Evolutionary conservation across 2,329 filamentous ascomycete species (phyloP), one percentile per base, ranked within the genome.

Genomic region (Neofusicoccum laricinum): DNA sequence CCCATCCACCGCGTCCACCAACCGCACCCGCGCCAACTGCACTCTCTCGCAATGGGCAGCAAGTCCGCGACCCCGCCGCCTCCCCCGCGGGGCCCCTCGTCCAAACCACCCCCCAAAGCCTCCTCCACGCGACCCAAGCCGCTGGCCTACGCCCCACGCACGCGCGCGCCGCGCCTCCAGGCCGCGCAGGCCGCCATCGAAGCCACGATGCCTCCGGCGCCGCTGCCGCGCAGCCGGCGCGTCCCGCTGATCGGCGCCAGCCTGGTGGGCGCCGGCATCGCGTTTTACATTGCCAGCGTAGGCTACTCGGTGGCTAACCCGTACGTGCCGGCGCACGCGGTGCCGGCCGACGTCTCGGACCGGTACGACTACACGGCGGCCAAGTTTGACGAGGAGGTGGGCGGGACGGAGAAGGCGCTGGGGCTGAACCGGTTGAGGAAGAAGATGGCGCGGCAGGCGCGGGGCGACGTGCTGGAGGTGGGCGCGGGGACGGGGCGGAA

Each of bases 401-500:
- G 77, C 62, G 69, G 75, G 17, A 77, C 77, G 5, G 81, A 84
- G 67, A 73, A 68, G 65, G 66, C 81, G 40, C 76, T 78, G 66
- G 73, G 80, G 21, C 69, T 83, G 61, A 78, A 72, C 30, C 69
- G 68, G 49, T 72, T 75, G 58, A 76, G 81, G 57, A 76, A 76
- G 66, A 70, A 75, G 66, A 71, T 84, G 30, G 75, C 76, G 2
- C 66, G 69, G 40, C 72, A 74, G 68, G 81, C 78, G 64, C 70
- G 68, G 12, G 81, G 81, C 0, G 74, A 84, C 70, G 81, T 84
- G 14, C 68, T 83, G 40, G 81, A 84, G 70, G 79, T 79, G 14
- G 78, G 79, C 19, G 81, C 80, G 50, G 81, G 81, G 6, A 83
- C 81, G 0, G 81, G 81, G 15, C 73, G 81, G 67, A 83, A 83